These are phyloP conservation scores for Cercospora nicotianae DNA, from an alignment of 2,329 filamentous ascomycete genomes.

Conservation along the genomic window DNA sequence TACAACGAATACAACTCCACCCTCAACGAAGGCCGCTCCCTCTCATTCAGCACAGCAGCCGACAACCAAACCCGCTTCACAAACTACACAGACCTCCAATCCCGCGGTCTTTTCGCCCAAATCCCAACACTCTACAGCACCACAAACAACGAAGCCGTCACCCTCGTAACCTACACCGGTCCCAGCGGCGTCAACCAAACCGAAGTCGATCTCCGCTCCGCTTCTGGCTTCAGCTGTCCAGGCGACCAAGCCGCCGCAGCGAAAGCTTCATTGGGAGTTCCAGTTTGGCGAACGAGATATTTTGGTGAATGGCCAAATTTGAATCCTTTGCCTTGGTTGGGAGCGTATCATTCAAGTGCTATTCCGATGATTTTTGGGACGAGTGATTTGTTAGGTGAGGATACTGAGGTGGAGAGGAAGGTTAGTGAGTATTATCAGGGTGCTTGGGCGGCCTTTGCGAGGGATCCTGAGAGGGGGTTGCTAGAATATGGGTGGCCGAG, in stretches of 20 bases:
- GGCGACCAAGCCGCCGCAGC: conserved; percentile 43
- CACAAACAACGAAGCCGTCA: conserved; percentile 21
- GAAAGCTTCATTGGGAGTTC: conserved; percentile 36
- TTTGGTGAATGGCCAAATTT: conserved; percentile 31
- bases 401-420: conserved; percentile 21
- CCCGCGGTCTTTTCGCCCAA: conserved; percentile 18
- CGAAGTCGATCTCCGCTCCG: conserved; percentile 7
- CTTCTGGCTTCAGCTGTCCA: conserved; percentile 40
- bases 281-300: conserved; percentile 35
- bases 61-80: conserved; percentile 24
- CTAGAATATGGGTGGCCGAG: conserved; percentile 24
- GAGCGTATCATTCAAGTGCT: conserved; percentile 39
- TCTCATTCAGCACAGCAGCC: conserved; percentile 13
- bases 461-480: conserved; percentile 36
- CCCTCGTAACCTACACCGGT: conserved; percentile 15
- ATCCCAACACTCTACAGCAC: conserved; percentile 17
- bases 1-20: conserved; percentile 22
- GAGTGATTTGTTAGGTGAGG: conserved; percentile 16
- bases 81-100: conserved; percentile 21
- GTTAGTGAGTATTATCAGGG: conserved; percentile 31
- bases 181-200: conserved; percentile 19
- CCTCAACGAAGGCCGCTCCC: conserved; percentile 7
- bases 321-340: conserved; percentile 26
- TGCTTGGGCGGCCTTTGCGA: conserved; percentile 40
- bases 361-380: conserved; percentile 38